Evolutionary conservation across 306 rosid genomes (phyloP).

Genomic region (Cucumis melo): DNA sequence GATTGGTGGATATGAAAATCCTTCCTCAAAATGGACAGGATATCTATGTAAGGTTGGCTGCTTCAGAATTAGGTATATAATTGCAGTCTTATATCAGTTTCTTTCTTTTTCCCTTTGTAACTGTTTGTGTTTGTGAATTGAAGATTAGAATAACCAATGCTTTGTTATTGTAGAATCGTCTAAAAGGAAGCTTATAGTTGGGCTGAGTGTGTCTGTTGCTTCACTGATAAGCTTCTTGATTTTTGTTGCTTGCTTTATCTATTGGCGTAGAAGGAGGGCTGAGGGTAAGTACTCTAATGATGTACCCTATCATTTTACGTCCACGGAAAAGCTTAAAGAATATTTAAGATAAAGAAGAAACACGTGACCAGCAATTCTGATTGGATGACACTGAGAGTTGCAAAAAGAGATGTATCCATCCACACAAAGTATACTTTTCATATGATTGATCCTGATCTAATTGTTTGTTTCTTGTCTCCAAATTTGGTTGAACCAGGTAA

Average conservation of each 20-base stretch:
- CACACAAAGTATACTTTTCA: too few relatives aligned
- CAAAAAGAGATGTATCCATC: too few relatives aligned
- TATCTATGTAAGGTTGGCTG: slow-evolving; percentile 3
- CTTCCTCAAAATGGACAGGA: not conserved
- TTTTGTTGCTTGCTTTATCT: not conserved
- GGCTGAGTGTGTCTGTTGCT: not conserved
- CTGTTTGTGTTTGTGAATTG: not conserved
- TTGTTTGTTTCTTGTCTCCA: too few relatives aligned
- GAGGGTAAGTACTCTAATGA: not conserved
- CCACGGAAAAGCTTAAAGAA: too few relatives aligned
- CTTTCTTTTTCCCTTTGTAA: not conserved
- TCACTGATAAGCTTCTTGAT: not conserved
- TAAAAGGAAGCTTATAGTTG: not conserved
- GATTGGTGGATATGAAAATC: slow-evolving; percentile 13
- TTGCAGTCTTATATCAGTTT: not conserved
- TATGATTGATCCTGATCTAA: too few relatives aligned
- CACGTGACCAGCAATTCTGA: too few relatives aligned
- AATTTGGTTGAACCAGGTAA: not conserved
- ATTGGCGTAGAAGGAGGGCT: not conserved
- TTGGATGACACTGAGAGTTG: too few relatives aligned
- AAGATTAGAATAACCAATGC: not conserved
- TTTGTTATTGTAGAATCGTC: not conserved
- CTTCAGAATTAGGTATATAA: not conserved
- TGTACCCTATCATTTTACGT: too few relatives aligned
- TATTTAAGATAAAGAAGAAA: too few relatives aligned